Base-by-base conservation (phyloP, 2,329 filamentous ascomycete genomes). In the Penicillium concentricum region DNA sequence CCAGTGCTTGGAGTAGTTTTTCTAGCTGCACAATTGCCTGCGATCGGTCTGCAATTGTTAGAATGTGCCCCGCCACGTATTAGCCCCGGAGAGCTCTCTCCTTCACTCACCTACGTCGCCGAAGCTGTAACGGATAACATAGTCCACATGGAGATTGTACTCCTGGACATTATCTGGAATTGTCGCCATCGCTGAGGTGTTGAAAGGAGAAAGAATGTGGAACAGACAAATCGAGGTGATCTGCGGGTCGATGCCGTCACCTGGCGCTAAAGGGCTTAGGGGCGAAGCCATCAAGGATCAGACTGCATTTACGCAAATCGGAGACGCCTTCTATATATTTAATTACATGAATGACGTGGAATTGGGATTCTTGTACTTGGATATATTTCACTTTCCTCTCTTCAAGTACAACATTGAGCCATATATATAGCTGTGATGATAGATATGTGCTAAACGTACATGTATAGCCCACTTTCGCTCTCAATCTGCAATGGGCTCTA, bases 61-160 rank as follows among this genome's bases (percentile, higher is more conserved):
- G 45, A 41, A 34, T 39, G 42, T 26, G 32, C 43, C 39, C 24
- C 20, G 34, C 22, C 30, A 41, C 38, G 49, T 30, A 20, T 13
- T 28, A 28, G 28, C 28, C 5, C 28, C 9, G 28, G 28, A 28
- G 20, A 38, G 16, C 16, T 39, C 18, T 38, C 20, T 42, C 3
- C 24, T 15, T 5, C 13, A 56, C 78, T 61, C 78, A 89, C 90
- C 85, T 58, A 84, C 83, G 52, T 83, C 79, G 42, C 86, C 83
- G 67, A 93, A 88, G 63, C 86, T 83, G 76, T 90, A 96, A 69
- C 86, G 84, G 63, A 97, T 85, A 61, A 96, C 92, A 80, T 92
- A 97, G 81, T 97, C 92, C 61, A 96, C 91, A 63, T 90, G 81
- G 72, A 87, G 81, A 65, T 87, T 88, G 55, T 76, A 78, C 64